Conservation (phyloP, 73 alveolate species). For the Paramecium octaurelia region DNA sequence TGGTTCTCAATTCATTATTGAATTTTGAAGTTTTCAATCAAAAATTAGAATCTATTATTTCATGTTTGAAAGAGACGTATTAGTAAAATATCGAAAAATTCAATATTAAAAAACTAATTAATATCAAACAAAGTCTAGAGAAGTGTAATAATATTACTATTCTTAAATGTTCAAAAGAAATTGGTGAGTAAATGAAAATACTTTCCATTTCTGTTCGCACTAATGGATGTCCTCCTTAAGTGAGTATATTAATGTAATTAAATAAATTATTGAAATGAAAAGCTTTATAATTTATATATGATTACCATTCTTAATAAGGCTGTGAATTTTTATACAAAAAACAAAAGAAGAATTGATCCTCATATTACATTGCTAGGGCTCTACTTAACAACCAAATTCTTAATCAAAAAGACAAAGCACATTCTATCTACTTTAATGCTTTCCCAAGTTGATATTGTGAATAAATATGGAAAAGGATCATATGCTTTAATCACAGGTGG, state of each 20-base stretch:
- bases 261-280: background rate
- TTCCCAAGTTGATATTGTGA: background rate
- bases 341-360: background rate
- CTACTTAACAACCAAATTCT: background rate
- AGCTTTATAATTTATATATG: background rate
- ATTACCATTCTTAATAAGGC: background rate
- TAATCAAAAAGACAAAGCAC: background rate
- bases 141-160: background rate
- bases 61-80: background rate
- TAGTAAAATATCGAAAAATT: background rate
- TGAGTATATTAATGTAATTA: background rate
- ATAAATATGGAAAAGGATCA: constrained; percentile 72
- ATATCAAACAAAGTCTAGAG: background rate
- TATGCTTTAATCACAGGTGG: constrained; percentile 80
- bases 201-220: background rate
- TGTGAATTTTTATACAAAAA: background rate
- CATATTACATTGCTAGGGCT: background rate
- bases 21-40: background rate
- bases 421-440: background rate
- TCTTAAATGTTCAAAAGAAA: background rate
- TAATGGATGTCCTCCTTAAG: background rate
- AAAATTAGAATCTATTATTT: background rate
- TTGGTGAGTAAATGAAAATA: background rate
- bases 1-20: background rate
- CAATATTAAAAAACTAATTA: background rate